Conservation (phyloP, 169 alveolate species). For the Theileria orientalis region DNA sequence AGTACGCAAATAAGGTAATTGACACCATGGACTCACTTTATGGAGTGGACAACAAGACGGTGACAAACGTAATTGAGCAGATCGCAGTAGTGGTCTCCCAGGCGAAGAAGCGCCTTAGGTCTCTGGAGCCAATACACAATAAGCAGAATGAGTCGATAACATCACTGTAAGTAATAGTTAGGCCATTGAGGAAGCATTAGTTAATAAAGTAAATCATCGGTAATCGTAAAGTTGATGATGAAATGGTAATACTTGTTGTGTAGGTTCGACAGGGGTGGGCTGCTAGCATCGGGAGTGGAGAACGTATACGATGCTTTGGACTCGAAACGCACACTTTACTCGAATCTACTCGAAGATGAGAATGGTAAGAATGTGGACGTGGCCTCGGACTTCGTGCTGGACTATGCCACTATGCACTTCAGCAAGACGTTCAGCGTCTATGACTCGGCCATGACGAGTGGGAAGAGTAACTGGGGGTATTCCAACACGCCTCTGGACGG, state of each 20-base stretch:
- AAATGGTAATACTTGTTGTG: conserved; percentile 44
- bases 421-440: conserved; percentile 76
- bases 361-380: conserved; percentile 74
- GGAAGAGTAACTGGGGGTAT: conserved; percentile 85
- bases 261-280: conserved; percentile 75
- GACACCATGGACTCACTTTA: conserved; percentile 79
- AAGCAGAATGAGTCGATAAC: conserved; percentile 73
- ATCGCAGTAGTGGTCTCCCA: conserved; percentile 77
- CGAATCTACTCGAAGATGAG: conserved; percentile 58
- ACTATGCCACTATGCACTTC: conserved; percentile 78
- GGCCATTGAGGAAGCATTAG: conserved; percentile 56
- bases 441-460: conserved; percentile 74
- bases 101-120: conserved; percentile 79
- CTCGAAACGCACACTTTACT: conserved; percentile 27
- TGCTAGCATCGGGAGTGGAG: conserved; percentile 72
- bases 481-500: conserved; percentile 81
- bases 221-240: not conserved
- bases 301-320: conserved; percentile 20
- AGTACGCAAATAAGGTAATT: conserved; percentile 52
- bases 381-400: conserved; percentile 72
- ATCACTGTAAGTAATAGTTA: conserved; percentile 69
- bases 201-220: not conserved
- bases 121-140: conserved; percentile 79
- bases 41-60: conserved; percentile 83
- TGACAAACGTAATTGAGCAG: conserved; percentile 78